Percentiles rank a stretch among this genome's conserved stretches.
These are phyloP conservation scores for Hericium erinaceus DNA, from an alignment of 768 basidiomycete genomes.

Conservation along the genomic window DNA sequence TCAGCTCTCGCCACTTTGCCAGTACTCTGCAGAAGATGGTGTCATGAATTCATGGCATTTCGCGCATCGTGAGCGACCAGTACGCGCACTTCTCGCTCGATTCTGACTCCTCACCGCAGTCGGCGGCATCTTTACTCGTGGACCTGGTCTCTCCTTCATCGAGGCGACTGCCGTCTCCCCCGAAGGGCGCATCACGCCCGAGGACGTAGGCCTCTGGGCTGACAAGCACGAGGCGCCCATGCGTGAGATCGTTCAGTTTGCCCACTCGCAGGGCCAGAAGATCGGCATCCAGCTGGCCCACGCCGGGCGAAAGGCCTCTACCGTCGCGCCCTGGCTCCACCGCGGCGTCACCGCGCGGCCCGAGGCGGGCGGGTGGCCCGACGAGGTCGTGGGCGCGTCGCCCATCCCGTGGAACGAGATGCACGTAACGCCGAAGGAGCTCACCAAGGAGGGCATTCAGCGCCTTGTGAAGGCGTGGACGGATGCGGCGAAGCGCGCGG, in stretches of 20 bases:
- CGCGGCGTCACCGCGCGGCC: slow-evolving; percentile 24
- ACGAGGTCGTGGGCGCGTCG: slow-evolving; percentile 24
- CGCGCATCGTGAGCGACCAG: background rate
- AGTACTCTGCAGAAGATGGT: background rate
- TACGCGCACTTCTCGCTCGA: background rate
- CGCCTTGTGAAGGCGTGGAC: slow-evolving; percentile 29
- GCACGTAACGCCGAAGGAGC: slow-evolving; percentile 29
- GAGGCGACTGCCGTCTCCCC: slow-evolving; percentile 60
- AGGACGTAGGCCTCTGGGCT: slow-evolving; percentile 52
- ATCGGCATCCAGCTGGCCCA: slow-evolving; percentile 72
- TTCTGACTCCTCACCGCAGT: background rate
- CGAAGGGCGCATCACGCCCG: slow-evolving; percentile 54
- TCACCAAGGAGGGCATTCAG: slow-evolving; percentile 28
- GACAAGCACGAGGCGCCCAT: slow-evolving; percentile 43
- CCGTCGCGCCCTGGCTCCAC: slow-evolving; percentile 50
- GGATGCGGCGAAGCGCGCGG: slow-evolving; percentile 21
- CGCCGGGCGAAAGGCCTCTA: slow-evolving; percentile 66
- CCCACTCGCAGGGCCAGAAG: slow-evolving; percentile 61
- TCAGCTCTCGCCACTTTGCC: slow-evolving; percentile 6
- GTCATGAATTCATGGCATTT: slow-evolving; percentile 4
- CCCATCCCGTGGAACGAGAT: slow-evolving; percentile 26
- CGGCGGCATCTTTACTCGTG: slow-evolving; percentile 34
- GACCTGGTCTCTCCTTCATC: slow-evolving; percentile 48
- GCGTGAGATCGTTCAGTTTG: slow-evolving; percentile 53
- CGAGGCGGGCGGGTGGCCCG: slow-evolving; percentile 31